Base-by-base conservation (phyloP, 164 flowering plant species). In the Macadamia tetraphylla region DNA sequence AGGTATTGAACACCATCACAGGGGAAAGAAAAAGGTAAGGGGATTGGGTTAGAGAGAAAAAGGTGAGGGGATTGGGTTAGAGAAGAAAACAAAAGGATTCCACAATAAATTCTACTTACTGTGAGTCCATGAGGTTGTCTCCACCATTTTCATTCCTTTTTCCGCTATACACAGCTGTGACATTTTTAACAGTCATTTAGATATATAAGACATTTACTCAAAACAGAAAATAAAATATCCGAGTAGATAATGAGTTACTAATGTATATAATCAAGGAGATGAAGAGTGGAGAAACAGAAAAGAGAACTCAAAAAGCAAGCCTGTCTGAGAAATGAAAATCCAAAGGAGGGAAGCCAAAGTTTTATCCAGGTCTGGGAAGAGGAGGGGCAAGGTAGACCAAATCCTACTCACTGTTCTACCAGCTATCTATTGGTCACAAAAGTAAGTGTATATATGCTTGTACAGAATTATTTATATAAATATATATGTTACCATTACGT, bases 401-500 rank as follows among this genome's bases (percentile, higher is more conserved):
- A 5, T 35, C 40, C 40, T 35, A 35, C 40, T 35, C 5, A 35
- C 3, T 35, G 40, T 5, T 35, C 40, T 35, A 35, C 40, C 5
- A 2, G 40, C 40, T 0, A 35, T 35, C 5, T 35, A 35, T 35
- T 35, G 40, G 40, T 35, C 40, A 35, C 5, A 5, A 35, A 35
- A 35, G 40, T 35, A 17, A 14, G 58, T 17, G 23, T 55, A 6
- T 15, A 29, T 2, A 30, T 1, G 48, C 5, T 3, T 17, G 5
- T 5, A 35, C 3, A 5, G 5, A 35, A 2, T 35, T 35, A 35
- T 35, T 35, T 35, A 5, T 46, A 46, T 46, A 46, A 46, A 46
- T 46, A 46, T 35, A 46, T 35, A 35, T 35, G 43, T 53, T 84
- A 84, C 87, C 90, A 70, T 63, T 74, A 64, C 30, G 42, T 32